Evolutionary conservation across 495 filamentous ascomycete species (phyloP).

Genomic region (Podospora pseudocomata): DNA sequence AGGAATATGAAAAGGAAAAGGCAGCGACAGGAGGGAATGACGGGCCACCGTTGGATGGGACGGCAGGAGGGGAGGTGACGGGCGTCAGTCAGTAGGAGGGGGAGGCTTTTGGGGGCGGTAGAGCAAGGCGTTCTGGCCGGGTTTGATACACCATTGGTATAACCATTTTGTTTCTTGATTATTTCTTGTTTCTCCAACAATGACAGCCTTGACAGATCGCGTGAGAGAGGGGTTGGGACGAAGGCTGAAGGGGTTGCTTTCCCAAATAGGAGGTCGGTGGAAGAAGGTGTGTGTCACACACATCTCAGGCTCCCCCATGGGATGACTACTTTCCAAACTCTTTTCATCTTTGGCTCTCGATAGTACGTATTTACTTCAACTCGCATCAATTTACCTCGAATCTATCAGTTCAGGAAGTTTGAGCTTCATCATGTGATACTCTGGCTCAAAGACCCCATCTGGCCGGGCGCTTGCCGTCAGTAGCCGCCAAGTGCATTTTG

Average conservation of each 20-base stretch:
- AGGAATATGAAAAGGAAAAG: slow-evolving; percentile 80
- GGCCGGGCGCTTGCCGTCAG: neutral
- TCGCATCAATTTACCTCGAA: neutral
- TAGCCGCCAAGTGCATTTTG: neutral
- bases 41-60: slow-evolving; percentile 42
- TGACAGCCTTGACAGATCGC: neutral
- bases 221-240: neutral
- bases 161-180: neutral
- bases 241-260: neutral
- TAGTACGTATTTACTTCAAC: neutral
- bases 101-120: neutral
- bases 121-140: slow-evolving; percentile 1
- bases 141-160: neutral
- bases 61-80: slow-evolving; percentile 38
- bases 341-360: too few relatives aligned
- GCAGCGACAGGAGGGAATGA: slow-evolving; percentile 30
- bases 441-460: neutral
- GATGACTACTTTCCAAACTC: neutral
- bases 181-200: neutral
- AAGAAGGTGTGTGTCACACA: slow-evolving; percentile 1
- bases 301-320: neutral
- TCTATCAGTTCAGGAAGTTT: neutral
- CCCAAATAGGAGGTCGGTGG: neutral
- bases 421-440: neutral
- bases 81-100: slow-evolving; percentile 35